Evolutionary conservation across 2,329 filamentous ascomycete genomes (phyloP).

Genomic region (Pseudogymnoascus sp.): DNA sequence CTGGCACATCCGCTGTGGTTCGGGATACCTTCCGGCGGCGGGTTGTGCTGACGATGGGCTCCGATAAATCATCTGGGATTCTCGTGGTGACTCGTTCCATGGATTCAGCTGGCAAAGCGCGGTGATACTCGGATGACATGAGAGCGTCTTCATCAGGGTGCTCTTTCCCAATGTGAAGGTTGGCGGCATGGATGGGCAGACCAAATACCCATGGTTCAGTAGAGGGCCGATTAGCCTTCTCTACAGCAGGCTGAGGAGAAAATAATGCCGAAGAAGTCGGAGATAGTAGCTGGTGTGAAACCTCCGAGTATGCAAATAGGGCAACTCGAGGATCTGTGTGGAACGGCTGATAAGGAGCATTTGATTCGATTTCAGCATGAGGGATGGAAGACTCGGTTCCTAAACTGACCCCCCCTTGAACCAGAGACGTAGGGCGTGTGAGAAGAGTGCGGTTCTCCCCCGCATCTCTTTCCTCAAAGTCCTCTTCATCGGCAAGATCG

Average conservation of each 20-base stretch:
- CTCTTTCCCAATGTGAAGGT: constrained; percentile 46
- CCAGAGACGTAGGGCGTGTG: constrained; percentile 19
- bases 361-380: constrained; percentile 87
- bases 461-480: constrained; percentile 24
- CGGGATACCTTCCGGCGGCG: constrained; percentile 55
- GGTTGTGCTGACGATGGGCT: constrained; percentile 78
- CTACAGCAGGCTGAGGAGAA: constrained; percentile 22
- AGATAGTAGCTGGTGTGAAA: neutral
- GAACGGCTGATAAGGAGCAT: constrained; percentile 90
- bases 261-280: constrained; percentile 20
- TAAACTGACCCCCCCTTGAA: constrained; percentile 31
- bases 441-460: constrained; percentile 18
- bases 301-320: constrained; percentile 55
- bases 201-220: constrained; percentile 52
- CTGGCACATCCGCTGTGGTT: constrained; percentile 32
- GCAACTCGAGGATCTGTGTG: constrained; percentile 81
- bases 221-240: constrained; percentile 26
- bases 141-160: constrained; percentile 38
- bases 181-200: constrained; percentile 42
- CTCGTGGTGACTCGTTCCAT: constrained; percentile 55
- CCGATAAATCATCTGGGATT: constrained; percentile 42
- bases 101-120: constrained; percentile 53
- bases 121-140: constrained; percentile 37
- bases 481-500: constrained; percentile 35
- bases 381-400: constrained; percentile 55